Evolutionary conservation across 176 grass and related monocot species (phyloP), one percentile per base, ranked within the genome.

Genomic region (Sorghum bicolor): DNA sequence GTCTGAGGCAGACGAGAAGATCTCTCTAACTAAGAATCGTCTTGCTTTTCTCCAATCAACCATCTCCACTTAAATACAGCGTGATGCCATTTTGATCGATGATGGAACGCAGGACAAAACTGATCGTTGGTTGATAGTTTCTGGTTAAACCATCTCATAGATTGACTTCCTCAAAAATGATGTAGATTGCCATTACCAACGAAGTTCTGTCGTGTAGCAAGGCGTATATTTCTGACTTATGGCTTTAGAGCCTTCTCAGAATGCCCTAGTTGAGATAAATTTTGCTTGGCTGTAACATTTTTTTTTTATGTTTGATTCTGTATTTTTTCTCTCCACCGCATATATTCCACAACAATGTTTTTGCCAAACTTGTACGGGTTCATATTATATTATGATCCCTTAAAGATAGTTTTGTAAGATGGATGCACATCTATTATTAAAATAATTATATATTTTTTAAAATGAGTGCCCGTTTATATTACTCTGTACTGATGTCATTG

Each of bases 11-110:
- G 91, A 95, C 78, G 96, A 98, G 77, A 98, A 88, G 80, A 89
- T 98, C 73, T 72, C 85, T 86, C 93, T 95, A 32, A 98, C 96
- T 15, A 98, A 90, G 85, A 95, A 81, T 47, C 88, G 96, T 55
- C 96, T 98, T 12, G 43, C 43, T 16, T 92, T 98, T 82, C 81
- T 98, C 25, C 85, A 90, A 73, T 93, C 96, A 83, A 90, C 91
- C 8, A 83, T 89, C 44, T 77, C 87, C 3, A 40, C 64, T 29
- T 80, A 60, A 73, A 58, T 33, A 50, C 83, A 72, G 40, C 75
- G 8, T 26, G 48, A 28, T 75, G 31, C 20, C 50, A 64, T 89
- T 89, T 81, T 85, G 77, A 85, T 81, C 29, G 29, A 70, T 52
- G 8, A 22, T 72, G 37, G 10, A 7, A 48, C 1, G 9, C n/a